phyloP scores from a whole-genome alignment of 2,329 filamentous ascomycete genomes.

The Xylaria sp. region DNA sequence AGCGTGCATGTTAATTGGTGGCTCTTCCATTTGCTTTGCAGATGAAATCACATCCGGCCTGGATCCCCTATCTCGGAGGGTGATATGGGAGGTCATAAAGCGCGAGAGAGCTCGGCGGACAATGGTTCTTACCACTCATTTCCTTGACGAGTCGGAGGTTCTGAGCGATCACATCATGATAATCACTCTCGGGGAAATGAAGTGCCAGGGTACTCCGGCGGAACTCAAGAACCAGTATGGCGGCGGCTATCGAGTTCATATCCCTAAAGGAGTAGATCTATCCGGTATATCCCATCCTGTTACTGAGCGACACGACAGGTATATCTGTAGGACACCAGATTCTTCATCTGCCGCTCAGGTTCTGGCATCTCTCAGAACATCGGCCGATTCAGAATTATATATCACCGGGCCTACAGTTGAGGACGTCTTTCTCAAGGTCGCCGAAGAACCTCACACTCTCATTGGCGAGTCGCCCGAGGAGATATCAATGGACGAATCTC shows the following conservation, averaged over 20 bases:
- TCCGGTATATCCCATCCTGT: constrained; percentile 31
- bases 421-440: constrained; percentile 70
- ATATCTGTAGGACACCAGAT: constrained; percentile 60
- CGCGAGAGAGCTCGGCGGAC: constrained; percentile 36
- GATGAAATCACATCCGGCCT: constrained; percentile 78
- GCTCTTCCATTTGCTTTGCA: constrained; percentile 70
- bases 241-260: constrained; percentile 41
- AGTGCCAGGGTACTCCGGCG: constrained; percentile 40
- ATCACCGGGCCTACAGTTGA: constrained; percentile 69
- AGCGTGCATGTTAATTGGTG: constrained; percentile 80
- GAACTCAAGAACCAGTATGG: constrained; percentile 40
- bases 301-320: constrained; percentile 52
- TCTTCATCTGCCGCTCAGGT: constrained; percentile 61
- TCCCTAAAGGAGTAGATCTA: constrained; percentile 35
- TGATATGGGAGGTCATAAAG: constrained; percentile 40
- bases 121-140: constrained; percentile 38
- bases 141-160: constrained; percentile 40
- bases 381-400: constrained; percentile 63
- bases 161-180: constrained; percentile 38
- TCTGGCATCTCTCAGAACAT: constrained; percentile 58
- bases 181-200: constrained; percentile 35
- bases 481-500: constrained; percentile 12
- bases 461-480: constrained; percentile 29
- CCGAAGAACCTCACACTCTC: constrained; percentile 53
- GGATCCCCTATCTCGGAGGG: constrained; percentile 68